A percentile compares a stretch with the other conserved stretches of the same genome.
Conservation (phyloP, 345 rosid genomes). For the Geranium brycei region DNA sequence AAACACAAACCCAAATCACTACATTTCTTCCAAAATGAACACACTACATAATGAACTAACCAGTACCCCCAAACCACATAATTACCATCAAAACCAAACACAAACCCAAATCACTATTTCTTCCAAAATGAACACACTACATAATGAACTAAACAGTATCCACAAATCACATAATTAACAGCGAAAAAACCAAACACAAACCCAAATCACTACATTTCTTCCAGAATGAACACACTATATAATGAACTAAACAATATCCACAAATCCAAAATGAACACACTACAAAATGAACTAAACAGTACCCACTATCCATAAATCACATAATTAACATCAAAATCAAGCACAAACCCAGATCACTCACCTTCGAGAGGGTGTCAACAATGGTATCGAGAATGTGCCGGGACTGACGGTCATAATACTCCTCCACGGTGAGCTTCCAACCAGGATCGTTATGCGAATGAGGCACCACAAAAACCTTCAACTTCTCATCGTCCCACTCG, state of each 20-base stretch:
- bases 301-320: neutral
- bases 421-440: conserved; percentile 92
- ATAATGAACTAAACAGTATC: neutral
- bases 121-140: neutral
- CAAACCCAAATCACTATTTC: neutral
- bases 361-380: conserved; percentile 77
- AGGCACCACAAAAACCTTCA: conserved; percentile 83
- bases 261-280: neutral
- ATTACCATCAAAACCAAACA: neutral
- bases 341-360: conserved; percentile 6
- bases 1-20: neutral
- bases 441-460: conserved; percentile 99
- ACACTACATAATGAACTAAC: too few relatives aligned
- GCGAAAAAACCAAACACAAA: neutral
- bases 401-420: conserved; percentile 76
- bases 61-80: neutral
- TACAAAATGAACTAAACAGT: neutral
- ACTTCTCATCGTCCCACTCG: conserved; percentile 80
- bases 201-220: conserved; percentile 1
- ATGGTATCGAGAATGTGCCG: conserved; percentile 80
- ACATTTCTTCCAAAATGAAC: neutral
- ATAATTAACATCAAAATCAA: neutral
- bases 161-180: neutral
- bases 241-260: neutral
- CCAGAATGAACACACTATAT: too few relatives aligned